Base-by-base conservation (phyloP, 73 alveolate genomes). In the Paramecium sonneborni region DNA sequence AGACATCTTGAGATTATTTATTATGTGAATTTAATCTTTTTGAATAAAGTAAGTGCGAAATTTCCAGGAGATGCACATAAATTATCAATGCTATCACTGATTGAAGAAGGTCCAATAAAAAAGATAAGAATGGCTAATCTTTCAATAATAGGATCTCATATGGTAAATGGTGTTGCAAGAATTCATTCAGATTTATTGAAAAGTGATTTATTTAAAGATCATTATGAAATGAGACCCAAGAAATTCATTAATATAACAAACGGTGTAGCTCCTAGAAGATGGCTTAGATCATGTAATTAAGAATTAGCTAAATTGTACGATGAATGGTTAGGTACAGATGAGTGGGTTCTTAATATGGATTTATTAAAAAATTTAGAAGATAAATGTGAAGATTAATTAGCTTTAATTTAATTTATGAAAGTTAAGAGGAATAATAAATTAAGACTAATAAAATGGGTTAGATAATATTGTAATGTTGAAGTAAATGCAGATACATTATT, bases 181-280 rank as follows among this genome's bases (percentile, higher is more conserved):
- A 92, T 97, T 43, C 99, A 97, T 92, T 92, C 99, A 28, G 94
- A 96, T 15, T 62, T 97, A 23, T 62, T 97, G 58, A 97, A 95
- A 67, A 58, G 86, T 11, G 86, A 87, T 34, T 86, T 97, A 56
- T 97, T 97, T 93, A 95, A 93, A 91, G 96, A 95, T 15, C 96
- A 96, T 95, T 88, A 95, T 92, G 96, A 96, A 57, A 56, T 88
- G 86, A 95, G 94, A 93, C 99, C 99, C 28, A 92, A 92, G 34
- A 97, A 97, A 79, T 34, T 97, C 87, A 89, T 67, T 14, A 97
- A 97, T 92, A 95, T 92, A 85, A 96, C 99, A 6, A 97, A 97
- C 92, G 99, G 99, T 26, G 99, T 97, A 10, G 96, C 99, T 32
- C 98, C 98, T 12, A 76, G 99, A 62, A 97, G 99, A 92, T 97